Evolutionary conservation across 1,139 yeast species (phyloP), one percentile per base, ranked within the genome.

Genomic region (Taphrina confusa): DNA sequence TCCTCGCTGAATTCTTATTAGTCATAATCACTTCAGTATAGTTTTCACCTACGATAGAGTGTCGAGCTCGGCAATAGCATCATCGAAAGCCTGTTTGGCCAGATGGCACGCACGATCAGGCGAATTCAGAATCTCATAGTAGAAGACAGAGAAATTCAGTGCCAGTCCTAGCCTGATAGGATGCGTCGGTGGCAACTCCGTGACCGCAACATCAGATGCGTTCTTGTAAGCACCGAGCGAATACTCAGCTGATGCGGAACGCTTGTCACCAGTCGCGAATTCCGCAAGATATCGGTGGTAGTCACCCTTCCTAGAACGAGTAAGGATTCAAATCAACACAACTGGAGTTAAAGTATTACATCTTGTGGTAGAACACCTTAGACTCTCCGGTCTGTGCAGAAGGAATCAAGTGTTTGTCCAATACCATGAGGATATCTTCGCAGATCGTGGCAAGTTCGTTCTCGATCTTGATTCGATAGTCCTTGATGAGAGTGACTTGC

Each of bases 231-330:
- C 94, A 75, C 89, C 95, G 73, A 90, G 83, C 50, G 97, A 91
- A 68, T 86, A 81, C 71, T 87, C 92, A 61, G 97, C 95, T 66
- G 96, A 95, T 67, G 82, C 90, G 75, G 89, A 88, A 74, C 97
- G 87, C 78, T 87, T 87, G 69, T 89, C 96, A 68, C 89, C 83
- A 68, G 83, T 80, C 66, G 97, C 94, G 72, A 92, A 92, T 79
- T 92, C 98, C 66, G 97, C 97, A 78, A 92, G 82, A 77, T 92
- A 92, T 79, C 98, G 95, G 81, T 91, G 96, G 82, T 92, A 92
- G 76, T 92, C 98, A 79, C 97, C 98, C 82, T 92, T 91, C 58
- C 58, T 54, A 16, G 56, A 56, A 37, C 34, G 23, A 22, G 28
- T 57, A 42, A 61, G 59, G 20, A 18, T 20, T n/a, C 28, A 9